phyloP scores from a whole-genome alignment of 768 basidiomycete genomes.

The Leccinum boreale region DNA sequence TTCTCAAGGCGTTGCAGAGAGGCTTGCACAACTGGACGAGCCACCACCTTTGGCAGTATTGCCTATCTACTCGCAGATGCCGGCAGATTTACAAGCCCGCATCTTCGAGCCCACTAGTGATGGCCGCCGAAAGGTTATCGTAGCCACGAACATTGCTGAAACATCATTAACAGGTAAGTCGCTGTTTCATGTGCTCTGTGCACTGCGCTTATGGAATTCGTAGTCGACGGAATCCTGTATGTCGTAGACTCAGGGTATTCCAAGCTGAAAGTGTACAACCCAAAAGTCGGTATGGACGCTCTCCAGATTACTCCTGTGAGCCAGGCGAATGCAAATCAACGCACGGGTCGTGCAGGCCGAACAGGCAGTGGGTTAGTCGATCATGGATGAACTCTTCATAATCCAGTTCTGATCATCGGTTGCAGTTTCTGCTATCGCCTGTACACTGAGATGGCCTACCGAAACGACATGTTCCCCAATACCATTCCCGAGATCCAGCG shows the following conservation, averaged over 20 bases:
- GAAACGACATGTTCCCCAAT: slow-evolving; percentile 93
- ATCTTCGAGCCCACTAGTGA: slow-evolving; percentile 95
- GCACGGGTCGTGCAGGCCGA: slow-evolving; percentile 93
- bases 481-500: slow-evolving; percentile 99
- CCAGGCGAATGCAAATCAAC: slow-evolving; percentile 96
- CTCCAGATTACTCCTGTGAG: slow-evolving; percentile 98
- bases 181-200: background rate
- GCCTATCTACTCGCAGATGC: slow-evolving; percentile 99
- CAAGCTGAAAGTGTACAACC: slow-evolving; percentile 98
- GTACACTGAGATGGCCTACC: slow-evolving; percentile 95
- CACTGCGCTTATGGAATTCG: slow-evolving; percentile 3
- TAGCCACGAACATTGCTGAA: slow-evolving; percentile 98
- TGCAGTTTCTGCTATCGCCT: slow-evolving; percentile 89
- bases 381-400: background rate
- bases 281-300: slow-evolving; percentile 99
- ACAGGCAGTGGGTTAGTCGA: slow-evolving; percentile 85
- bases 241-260: slow-evolving; percentile 97
- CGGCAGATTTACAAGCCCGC: slow-evolving; percentile 96
- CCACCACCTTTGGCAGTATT: slow-evolving; percentile 85
- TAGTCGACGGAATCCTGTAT: slow-evolving; percentile 96
- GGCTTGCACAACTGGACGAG: slow-evolving; percentile 88
- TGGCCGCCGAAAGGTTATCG: slow-evolving; percentile 94
- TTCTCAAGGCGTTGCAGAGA: slow-evolving; percentile 53
- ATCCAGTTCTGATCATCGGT: slow-evolving; percentile 1
- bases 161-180: slow-evolving; percentile 85